phyloP scores from a whole-genome alignment of 2,329 filamentous ascomycete genomes.

The Penicillium sclerotiorum region DNA sequence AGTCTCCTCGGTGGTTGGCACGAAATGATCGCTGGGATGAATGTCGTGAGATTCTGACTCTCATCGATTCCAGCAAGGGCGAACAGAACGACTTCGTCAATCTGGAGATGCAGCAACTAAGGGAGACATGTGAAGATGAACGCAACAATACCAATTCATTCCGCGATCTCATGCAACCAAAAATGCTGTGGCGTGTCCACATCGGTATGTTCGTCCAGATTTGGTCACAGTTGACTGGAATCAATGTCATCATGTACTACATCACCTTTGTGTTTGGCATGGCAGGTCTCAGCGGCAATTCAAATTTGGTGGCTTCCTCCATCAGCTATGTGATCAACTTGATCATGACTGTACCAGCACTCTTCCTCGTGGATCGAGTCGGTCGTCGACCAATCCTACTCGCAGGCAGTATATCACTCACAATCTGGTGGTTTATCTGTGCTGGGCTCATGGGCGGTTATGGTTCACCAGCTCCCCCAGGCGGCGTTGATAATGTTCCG shows the following conservation, averaged over 20 bases:
- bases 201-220: conserved; percentile 74
- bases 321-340: conserved; percentile 82
- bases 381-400: conserved; percentile 71
- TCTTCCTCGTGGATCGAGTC: conserved; percentile 76
- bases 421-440: conserved; percentile 46
- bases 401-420: conserved; percentile 66
- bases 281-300: conserved; percentile 64
- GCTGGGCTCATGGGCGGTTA: conserved; percentile 44
- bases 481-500: conserved; percentile 36
- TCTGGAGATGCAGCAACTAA: conserved; percentile 72
- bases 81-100: conserved; percentile 68
- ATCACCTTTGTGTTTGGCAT: conserved; percentile 57
- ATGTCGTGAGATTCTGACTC: conserved; percentile 51
- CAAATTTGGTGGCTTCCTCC: conserved; percentile 65
- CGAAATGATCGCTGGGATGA: conserved; percentile 63
- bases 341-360: conserved; percentile 72
- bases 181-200: conserved; percentile 72
- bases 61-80: conserved; percentile 56
- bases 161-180: conserved; percentile 70
- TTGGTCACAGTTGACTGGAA: conserved; percentile 74
- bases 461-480: conserved; percentile 44
- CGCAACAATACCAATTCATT: conserved; percentile 70
- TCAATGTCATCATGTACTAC: conserved; percentile 74
- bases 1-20: conserved; percentile 66
- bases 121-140: conserved; percentile 73